phyloP scores from a whole-genome alignment of 495 filamentous ascomycete genomes.

The Aspergillus affinis region DNA sequence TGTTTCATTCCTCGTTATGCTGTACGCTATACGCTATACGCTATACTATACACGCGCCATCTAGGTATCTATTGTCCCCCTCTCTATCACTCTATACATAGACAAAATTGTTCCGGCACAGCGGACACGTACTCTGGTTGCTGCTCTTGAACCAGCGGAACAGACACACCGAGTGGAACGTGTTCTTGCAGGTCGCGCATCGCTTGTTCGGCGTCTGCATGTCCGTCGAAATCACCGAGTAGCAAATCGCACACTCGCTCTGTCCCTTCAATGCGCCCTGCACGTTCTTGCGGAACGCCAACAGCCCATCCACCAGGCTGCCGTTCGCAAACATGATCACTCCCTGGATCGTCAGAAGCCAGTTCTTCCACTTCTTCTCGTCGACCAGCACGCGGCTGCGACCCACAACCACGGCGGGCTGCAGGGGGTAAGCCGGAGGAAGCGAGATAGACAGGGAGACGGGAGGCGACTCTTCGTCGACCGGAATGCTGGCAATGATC shows the following conservation, averaged over 20 bases:
- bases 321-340: slow-evolving; percentile 90
- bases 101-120: slow-evolving; percentile 78
- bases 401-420: slow-evolving; percentile 70
- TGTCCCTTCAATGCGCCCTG: slow-evolving; percentile 86
- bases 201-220: slow-evolving; percentile 86
- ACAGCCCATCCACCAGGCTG: slow-evolving; percentile 78
- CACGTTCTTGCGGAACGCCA: slow-evolving; percentile 80
- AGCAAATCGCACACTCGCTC: slow-evolving; percentile 95
- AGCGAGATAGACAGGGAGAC: slow-evolving; percentile 77
- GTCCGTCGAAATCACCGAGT: slow-evolving; percentile 84
- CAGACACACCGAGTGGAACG: slow-evolving; percentile 86
- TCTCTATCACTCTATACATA: slow-evolving; percentile 24
- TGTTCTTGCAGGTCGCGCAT: slow-evolving; percentile 90
- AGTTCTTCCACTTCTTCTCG: slow-evolving; percentile 85
- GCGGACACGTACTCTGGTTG: slow-evolving; percentile 82
- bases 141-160: slow-evolving; percentile 96
- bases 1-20: no score
- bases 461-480: slow-evolving; percentile 81
- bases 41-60: slow-evolving; percentile 5
- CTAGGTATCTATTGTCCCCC: slow-evolving; percentile 6
- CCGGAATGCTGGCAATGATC: slow-evolving; percentile 74
- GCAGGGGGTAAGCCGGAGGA: slow-evolving; percentile 77
- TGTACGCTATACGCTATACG: no score
- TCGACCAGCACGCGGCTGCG: slow-evolving; percentile 80
- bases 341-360: slow-evolving; percentile 82